Percentiles rank a stretch among this genome's conserved stretches.
Conservation (phyloP, 805 yeast genomes). For the Ogataea siamensis region DNA sequence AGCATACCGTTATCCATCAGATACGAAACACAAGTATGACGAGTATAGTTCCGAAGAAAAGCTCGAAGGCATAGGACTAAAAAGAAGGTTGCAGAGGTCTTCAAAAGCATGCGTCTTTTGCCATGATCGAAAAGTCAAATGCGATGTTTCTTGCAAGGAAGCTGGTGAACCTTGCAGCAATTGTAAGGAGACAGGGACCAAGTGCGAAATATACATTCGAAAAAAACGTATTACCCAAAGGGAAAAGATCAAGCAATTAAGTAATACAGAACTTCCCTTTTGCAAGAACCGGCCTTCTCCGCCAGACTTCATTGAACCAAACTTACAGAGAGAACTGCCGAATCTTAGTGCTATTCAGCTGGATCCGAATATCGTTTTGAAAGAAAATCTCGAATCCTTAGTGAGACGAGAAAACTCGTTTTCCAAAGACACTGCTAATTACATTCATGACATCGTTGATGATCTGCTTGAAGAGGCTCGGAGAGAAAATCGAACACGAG, state of each 20-base stretch:
- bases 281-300: not conserved
- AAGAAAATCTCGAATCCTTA: conserved; percentile 14
- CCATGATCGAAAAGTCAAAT: conserved; percentile 71
- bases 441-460: conserved; percentile 22
- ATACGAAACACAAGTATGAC: not conserved
- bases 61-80: conserved; percentile 1
- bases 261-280: not conserved
- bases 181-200: conserved; percentile 66
- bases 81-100: conserved; percentile 53
- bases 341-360: conserved; percentile 12
- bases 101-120: conserved; percentile 72
- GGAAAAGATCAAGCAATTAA: not conserved
- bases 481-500: conserved; percentile 16
- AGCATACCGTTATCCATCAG: no score
- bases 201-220: conserved; percentile 58
- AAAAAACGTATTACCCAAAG: conserved; percentile 26
- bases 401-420: conserved; percentile 14
- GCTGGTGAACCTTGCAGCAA: conserved; percentile 59
- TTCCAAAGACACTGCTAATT: conserved; percentile 27
- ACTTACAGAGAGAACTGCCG: conserved; percentile 9
- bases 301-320: conserved; percentile 14
- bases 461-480: conserved; percentile 20
- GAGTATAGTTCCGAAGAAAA: not conserved
- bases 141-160: conserved; percentile 51
- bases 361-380: conserved; percentile 14